Evolutionary conservation across 129 eudicot species (phyloP).

Genomic region (Calendula officinalis): DNA sequence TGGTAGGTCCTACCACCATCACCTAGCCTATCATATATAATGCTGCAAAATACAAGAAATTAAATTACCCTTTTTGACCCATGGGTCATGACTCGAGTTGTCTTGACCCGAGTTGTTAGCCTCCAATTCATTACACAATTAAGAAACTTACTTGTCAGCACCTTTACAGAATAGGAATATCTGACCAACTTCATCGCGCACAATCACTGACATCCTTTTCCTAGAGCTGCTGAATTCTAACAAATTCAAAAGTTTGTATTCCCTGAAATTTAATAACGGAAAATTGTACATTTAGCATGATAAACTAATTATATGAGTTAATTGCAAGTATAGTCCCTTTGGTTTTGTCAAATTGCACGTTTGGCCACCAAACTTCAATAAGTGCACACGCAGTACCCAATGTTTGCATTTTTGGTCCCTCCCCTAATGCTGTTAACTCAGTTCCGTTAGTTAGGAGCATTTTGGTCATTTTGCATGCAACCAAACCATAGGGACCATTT

Average conservation of each 20-base stretch:
- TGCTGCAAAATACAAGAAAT: slow-evolving; percentile 34
- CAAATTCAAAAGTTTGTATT: slow-evolving; percentile 51
- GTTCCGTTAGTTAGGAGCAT: too few relatives aligned
- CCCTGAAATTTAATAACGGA: slow-evolving; percentile 32
- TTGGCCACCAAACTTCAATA: too few relatives aligned
- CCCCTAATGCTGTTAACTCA: too few relatives aligned
- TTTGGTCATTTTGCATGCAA: too few relatives aligned
- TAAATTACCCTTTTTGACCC: background rate
- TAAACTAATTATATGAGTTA: background rate
- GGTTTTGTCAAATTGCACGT: too few relatives aligned
- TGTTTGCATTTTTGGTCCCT: too few relatives aligned
- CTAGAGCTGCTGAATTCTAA: slow-evolving; percentile 55
- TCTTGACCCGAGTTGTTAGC: background rate
- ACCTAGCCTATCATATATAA: slow-evolving; percentile 46
- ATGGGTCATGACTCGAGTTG: background rate
- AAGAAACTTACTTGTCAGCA: slow-evolving; percentile 46
- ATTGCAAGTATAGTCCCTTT: background rate
- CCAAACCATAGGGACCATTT: too few relatives aligned
- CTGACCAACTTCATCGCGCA: slow-evolving; percentile 46
- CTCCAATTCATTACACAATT: background rate
- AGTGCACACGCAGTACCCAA: too few relatives aligned
- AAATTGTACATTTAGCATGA: background rate
- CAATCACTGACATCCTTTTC: slow-evolving; percentile 58
- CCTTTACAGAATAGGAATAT: slow-evolving; percentile 54
- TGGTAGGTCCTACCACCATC: slow-evolving; percentile 58